phyloP scores from a whole-genome alignment of 1,139 yeast genomes.

The Zygosaccharomyces pseudobailii region DNA sequence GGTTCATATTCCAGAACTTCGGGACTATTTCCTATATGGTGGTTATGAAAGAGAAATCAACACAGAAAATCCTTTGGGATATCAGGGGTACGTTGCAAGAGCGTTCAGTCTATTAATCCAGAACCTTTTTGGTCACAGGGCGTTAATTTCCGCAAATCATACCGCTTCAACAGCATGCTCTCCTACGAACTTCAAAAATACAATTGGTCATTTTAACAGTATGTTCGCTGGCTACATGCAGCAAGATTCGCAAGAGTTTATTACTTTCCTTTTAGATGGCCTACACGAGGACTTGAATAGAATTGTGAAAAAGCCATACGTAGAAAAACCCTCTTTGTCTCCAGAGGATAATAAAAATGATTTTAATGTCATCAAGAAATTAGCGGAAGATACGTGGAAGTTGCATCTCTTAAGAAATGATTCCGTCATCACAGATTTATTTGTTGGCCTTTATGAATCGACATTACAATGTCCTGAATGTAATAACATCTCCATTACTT shows the following conservation, averaged over 20 bases:
- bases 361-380: conserved; percentile 46
- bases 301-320: conserved; percentile 73
- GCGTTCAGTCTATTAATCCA: conserved; percentile 66
- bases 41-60: conserved; percentile 68
- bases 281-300: conserved; percentile 91
- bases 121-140: conserved; percentile 43
- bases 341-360: conserved; percentile 52
- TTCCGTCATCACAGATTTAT: conserved; percentile 77
- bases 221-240: conserved; percentile 87
- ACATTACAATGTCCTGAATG: conserved; percentile 87
- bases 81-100: conserved; percentile 71
- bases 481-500: conserved; percentile 74
- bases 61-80: conserved; percentile 75
- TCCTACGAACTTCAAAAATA: conserved; percentile 75
- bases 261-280: conserved; percentile 86
- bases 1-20: conserved; percentile 79
- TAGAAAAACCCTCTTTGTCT: conserved; percentile 79
- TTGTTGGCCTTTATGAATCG: conserved; percentile 87
- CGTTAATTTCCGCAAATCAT: conserved; percentile 7
- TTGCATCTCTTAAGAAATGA: conserved; percentile 78
- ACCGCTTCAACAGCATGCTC: conserved; percentile 29
- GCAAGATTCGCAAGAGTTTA: conserved; percentile 93
- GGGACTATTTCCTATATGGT: conserved; percentile 63
- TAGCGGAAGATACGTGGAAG: conserved; percentile 79
- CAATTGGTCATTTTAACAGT: conserved; percentile 73